A percentile compares a stretch with the other conserved stretches of the same genome.
Conservation (phyloP, 2,329 filamentous ascomycete genomes). For the Cordyceps pruinosa region DNA sequence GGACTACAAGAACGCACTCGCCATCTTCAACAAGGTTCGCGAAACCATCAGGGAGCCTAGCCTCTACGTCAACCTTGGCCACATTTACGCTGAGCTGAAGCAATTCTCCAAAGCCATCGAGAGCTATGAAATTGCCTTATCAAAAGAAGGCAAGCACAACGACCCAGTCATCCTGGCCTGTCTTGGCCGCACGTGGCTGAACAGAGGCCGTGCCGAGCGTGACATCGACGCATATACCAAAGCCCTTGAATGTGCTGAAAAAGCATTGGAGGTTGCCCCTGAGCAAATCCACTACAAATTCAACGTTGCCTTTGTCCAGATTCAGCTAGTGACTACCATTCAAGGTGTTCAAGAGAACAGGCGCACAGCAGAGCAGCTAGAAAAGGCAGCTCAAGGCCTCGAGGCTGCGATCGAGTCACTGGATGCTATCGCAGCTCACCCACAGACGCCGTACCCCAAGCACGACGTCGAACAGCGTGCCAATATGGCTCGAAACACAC, state of each 20-base stretch:
- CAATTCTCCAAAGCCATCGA: constrained; percentile 91
- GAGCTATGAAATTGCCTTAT: constrained; percentile 80
- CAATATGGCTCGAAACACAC: constrained; percentile 94
- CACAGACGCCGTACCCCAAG: constrained; percentile 77
- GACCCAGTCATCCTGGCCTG: constrained; percentile 78
- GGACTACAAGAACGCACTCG: constrained; percentile 72
- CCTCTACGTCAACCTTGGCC: constrained; percentile 87
- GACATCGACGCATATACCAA: constrained; percentile 51
- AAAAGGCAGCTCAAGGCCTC: constrained; percentile 71
- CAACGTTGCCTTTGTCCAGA: constrained; percentile 96
- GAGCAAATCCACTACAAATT: constrained; percentile 90
- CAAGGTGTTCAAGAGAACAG: constrained; percentile 68
- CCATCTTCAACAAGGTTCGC: constrained; percentile 83
- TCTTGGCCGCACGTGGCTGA: constrained; percentile 79
- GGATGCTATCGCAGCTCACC: constrained; percentile 55
- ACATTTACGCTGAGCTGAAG: constrained; percentile 82
- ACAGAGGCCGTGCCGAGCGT: constrained; percentile 62
- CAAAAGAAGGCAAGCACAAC: constrained; percentile 65
- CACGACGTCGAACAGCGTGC: constrained; percentile 89
- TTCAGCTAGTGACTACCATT: constrained; percentile 80
- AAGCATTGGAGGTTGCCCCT: constrained; percentile 69
- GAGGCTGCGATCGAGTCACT: constrained; percentile 75
- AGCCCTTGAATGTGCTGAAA: constrained; percentile 55
- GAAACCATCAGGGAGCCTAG: constrained; percentile 85
- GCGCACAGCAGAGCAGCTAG: constrained; percentile 71